phyloP scores from a whole-genome alignment of 2,329 filamentous ascomycete genomes.

The Canariomyces notabilis region DNA sequence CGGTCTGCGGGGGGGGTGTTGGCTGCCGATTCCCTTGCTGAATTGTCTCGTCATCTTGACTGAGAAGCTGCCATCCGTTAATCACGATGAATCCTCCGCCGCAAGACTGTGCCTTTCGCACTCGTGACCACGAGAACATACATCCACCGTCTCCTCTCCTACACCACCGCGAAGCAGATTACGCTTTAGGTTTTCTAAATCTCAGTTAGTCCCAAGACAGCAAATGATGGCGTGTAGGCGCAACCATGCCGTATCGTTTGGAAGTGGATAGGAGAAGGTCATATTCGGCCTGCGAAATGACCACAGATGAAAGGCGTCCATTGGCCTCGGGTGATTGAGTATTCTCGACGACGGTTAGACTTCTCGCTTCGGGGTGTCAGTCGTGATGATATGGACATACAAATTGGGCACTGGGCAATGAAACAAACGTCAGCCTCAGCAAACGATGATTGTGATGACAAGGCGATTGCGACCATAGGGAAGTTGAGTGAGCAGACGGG shows the following conservation, averaged over 20 bases:
- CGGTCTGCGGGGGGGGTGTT: conserved; percentile 6
- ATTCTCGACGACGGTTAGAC: conserved; percentile 17
- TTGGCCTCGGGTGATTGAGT: conserved; percentile 13
- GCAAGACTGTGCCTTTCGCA: not conserved
- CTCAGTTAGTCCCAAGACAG: conserved; percentile 1
- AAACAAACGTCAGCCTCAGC: conserved; percentile 13
- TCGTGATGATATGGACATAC: conserved; percentile 34
- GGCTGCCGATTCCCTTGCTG: conserved; percentile 12
- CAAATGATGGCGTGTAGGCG: not conserved
- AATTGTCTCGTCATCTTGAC: conserved; percentile 28
- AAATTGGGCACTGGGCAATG: conserved; percentile 39
- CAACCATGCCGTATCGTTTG: conserved; percentile 49
- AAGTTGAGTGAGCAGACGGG: too few relatives aligned
- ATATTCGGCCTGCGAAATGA: conserved; percentile 57
- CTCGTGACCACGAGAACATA: conserved; percentile 28
- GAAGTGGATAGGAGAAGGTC: conserved; percentile 48
- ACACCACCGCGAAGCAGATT: conserved; percentile 48
- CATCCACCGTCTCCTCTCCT: conserved; percentile 41
- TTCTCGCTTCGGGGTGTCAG: not conserved
- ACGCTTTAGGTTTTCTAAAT: conserved; percentile 39
- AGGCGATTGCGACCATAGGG: not conserved
- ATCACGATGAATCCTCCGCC: too few relatives aligned
- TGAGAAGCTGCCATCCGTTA: conserved; percentile 25
- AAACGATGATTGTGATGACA: not conserved
- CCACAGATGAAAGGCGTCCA: conserved; percentile 31